Conservation (phyloP, 2,329 filamentous ascomycete species). For the Curvularia lunata region DNA sequence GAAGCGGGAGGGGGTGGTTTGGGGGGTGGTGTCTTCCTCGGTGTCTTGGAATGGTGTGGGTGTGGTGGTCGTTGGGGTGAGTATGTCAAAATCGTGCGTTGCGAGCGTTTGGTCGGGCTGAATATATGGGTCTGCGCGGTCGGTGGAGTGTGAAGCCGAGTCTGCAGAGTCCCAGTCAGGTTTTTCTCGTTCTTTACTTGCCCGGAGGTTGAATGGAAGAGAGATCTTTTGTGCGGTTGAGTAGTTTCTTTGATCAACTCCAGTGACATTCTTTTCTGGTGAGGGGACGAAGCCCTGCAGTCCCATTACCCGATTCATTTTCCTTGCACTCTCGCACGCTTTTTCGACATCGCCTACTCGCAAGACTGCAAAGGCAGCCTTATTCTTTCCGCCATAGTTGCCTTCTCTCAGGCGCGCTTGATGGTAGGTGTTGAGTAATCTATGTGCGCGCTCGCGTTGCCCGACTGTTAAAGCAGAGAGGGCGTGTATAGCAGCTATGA, state of each 20-base stretch:
- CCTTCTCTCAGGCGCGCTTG: slow-evolving; percentile 15
- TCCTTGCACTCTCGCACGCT: slow-evolving; percentile 17
- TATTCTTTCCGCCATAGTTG: background rate
- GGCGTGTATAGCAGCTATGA: slow-evolving; percentile 8
- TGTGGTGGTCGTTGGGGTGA: background rate
- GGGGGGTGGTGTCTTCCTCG: too few species aligned
- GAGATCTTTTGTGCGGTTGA: background rate
- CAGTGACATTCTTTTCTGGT: background rate
- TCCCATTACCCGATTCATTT: slow-evolving; percentile 13
- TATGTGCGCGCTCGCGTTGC: slow-evolving; percentile 21
- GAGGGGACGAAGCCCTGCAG: background rate
- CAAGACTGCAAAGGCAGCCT: slow-evolving; percentile 1
- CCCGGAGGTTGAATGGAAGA: background rate
- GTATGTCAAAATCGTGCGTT: background rate
- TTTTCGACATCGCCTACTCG: slow-evolving; percentile 20
- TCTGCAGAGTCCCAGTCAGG: background rate
- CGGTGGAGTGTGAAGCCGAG: background rate
- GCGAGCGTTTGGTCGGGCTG: background rate
- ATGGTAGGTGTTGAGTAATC: slow-evolving; percentile 20
- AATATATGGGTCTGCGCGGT: background rate
- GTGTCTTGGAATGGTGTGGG: background rate
- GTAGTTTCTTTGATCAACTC: background rate
- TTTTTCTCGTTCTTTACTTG: background rate
- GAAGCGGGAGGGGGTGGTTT: too few species aligned
- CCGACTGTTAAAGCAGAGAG: slow-evolving; percentile 18